phyloP scores from a whole-genome alignment of 2,329 filamentous ascomycete genomes.

The Claviceps monticola region DNA sequence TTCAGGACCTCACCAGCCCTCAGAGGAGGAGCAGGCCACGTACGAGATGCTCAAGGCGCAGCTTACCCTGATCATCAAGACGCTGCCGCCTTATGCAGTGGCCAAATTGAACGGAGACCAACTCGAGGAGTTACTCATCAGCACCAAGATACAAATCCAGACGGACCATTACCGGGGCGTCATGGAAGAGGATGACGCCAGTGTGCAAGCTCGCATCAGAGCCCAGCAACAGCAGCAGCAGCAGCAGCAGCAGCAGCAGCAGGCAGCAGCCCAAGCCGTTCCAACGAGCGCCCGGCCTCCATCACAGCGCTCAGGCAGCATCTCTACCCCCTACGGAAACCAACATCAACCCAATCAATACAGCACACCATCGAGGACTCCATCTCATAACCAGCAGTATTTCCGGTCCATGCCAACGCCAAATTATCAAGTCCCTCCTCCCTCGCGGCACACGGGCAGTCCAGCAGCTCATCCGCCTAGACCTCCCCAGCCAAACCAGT shows the following conservation, averaged over 20 bases:
- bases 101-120: constrained; percentile 78
- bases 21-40: constrained; percentile 43
- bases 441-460: constrained; percentile 16
- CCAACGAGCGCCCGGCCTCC: constrained; percentile 21
- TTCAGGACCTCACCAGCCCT: constrained; percentile 52
- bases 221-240: constrained; percentile 22
- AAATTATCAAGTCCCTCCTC: constrained; percentile 28
- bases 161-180: constrained; percentile 61
- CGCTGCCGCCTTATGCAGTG: constrained; percentile 70
- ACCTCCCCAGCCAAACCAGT: constrained; percentile 31
- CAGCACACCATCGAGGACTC: constrained; percentile 30
- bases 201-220: constrained; percentile 35
- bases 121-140: constrained; percentile 70
- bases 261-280: constrained; percentile 8
- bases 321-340: constrained; percentile 26
- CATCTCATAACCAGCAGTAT: constrained; percentile 30
- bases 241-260: constrained; percentile 10
- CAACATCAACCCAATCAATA: constrained; percentile 34
- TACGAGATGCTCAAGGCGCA: constrained; percentile 68
- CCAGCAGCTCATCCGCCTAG: constrained; percentile 16
- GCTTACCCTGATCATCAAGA: constrained; percentile 57
- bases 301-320: constrained; percentile 22
- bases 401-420: constrained; percentile 26
- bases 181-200: constrained; percentile 70
- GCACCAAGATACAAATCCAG: constrained; percentile 61